phyloP scores from a whole-genome alignment of 2,329 filamentous ascomycete genomes.

The Aspergillus intermedius region DNA sequence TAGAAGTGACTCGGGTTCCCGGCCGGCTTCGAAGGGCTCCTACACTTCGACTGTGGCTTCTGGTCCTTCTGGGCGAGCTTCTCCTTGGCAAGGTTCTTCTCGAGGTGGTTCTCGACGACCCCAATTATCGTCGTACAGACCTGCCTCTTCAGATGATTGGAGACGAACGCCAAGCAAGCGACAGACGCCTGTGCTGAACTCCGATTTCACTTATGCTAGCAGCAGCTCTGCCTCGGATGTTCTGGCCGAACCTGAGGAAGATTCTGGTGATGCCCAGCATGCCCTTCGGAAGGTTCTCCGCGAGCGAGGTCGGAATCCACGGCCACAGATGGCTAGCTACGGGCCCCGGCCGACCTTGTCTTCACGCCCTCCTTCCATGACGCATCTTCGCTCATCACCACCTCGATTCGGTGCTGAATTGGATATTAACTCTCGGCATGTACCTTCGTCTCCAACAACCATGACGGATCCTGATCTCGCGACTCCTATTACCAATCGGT shows the following conservation, averaged over 20 bases:
- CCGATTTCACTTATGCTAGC: conserved; percentile 28
- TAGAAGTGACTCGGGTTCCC: conserved; percentile 30
- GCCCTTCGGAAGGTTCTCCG: conserved; percentile 42
- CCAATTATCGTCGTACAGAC: conserved; percentile 8
- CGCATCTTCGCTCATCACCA: conserved; percentile 39
- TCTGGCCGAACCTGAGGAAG: conserved; percentile 22
- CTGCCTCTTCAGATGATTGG: conserved; percentile 17
- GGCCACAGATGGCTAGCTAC: conserved; percentile 24
- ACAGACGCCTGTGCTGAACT: conserved; percentile 24
- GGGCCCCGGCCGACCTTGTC: conserved; percentile 22
- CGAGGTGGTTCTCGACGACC: conserved; percentile 20
- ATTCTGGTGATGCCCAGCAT: conserved; percentile 40
- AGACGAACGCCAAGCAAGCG: conserved; percentile 30
- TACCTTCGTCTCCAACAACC: conserved; percentile 45
- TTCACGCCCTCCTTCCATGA: conserved; percentile 21
- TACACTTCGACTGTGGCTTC: conserved; percentile 38
- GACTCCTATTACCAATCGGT: conserved; percentile 49
- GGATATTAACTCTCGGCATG: conserved; percentile 32
- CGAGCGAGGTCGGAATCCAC: conserved; percentile 21
- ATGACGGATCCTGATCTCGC: conserved; percentile 45
- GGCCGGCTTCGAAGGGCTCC: conserved; percentile 39
- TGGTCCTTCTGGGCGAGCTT: conserved; percentile 34
- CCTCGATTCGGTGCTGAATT: conserved; percentile 32
- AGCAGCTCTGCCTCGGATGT: conserved; percentile 21
- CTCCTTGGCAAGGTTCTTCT: conserved; percentile 35